phyloP scores from a whole-genome alignment of 306 rosid species.

The Trichosanthes cucumerina region DNA sequence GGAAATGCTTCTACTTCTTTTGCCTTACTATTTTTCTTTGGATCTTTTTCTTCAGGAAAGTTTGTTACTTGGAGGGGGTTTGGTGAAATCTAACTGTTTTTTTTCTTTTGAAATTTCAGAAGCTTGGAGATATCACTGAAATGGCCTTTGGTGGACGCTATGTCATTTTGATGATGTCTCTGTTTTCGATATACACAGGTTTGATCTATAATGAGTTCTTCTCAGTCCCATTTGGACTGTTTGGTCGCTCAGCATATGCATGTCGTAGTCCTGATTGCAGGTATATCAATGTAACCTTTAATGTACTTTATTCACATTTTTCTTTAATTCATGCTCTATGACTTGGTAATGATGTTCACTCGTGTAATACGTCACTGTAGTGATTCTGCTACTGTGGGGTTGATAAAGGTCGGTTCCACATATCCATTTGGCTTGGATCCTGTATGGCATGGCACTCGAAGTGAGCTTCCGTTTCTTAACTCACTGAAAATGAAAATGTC shows the following conservation, averaged over 20 bases:
- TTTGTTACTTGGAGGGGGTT: not conserved
- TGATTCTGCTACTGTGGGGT: conserved; percentile 71
- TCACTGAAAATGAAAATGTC: conserved; percentile 99
- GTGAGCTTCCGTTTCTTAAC: conserved; percentile 93
- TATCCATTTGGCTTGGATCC: conserved; percentile 99
- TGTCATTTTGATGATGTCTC: conserved; percentile 76
- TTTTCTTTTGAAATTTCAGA: conserved; percentile 42
- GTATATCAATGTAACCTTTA: conserved; percentile 30
- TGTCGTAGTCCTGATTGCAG: conserved; percentile 87
- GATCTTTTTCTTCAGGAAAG: not conserved
- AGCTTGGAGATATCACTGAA: conserved; percentile 89
- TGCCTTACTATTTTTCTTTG: not conserved
- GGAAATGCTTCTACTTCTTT: not conserved
- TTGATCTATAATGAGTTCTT: conserved; percentile 91
- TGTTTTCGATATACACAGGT: conserved; percentile 95
- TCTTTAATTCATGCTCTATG: conserved; percentile 1
- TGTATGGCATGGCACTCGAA: conserved; percentile 89
- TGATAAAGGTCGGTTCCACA: conserved; percentile 62
- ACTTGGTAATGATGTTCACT: conserved; percentile 4
- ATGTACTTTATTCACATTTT: not conserved
- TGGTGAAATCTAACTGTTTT: conserved; percentile 19
- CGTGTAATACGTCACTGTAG: conserved; percentile 23
- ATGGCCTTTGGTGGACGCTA: conserved; percentile 99
- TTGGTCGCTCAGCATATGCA: conserved; percentile 79
- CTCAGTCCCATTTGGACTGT: conserved; percentile 78